Evolutionary conservation across 2,329 filamentous ascomycete genomes (phyloP).

Genomic region (Hymenoscyphus infarciens): DNA sequence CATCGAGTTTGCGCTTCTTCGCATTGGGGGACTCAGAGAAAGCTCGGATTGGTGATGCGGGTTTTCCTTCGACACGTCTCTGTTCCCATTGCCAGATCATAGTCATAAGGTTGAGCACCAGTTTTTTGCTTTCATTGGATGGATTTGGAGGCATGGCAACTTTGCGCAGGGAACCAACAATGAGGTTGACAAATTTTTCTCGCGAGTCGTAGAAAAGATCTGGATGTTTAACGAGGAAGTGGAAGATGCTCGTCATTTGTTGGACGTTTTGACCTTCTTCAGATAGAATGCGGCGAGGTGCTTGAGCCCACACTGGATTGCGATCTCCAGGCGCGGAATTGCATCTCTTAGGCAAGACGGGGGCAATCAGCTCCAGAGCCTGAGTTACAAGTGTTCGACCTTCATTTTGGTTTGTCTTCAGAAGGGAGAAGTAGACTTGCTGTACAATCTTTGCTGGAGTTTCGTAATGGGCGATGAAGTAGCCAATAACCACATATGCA

Average conservation of each 20-base stretch:
- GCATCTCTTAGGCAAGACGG: slow-evolving; percentile 83
- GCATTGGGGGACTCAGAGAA: slow-evolving; percentile 67
- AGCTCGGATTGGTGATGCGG: slow-evolving; percentile 39
- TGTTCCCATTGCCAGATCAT: slow-evolving; percentile 93
- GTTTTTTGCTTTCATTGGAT: slow-evolving; percentile 86
- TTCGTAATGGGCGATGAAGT: slow-evolving; percentile 96
- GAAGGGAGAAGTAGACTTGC: slow-evolving; percentile 87
- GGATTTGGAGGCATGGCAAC: slow-evolving; percentile 79
- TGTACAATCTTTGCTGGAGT: slow-evolving; percentile 94
- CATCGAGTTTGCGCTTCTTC: slow-evolving; percentile 73
- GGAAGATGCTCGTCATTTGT: slow-evolving; percentile 95
- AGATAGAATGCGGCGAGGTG: slow-evolving; percentile 83
- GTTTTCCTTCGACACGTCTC: slow-evolving; percentile 64
- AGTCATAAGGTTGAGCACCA: slow-evolving; percentile 86
- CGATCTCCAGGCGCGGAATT: slow-evolving; percentile 63
- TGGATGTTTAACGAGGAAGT: slow-evolving; percentile 89
- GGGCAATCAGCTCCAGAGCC: slow-evolving; percentile 90
- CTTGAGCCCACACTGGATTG: slow-evolving; percentile 82
- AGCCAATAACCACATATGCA: slow-evolving; percentile 93
- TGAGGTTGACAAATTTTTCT: slow-evolving; percentile 84
- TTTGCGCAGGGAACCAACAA: slow-evolving; percentile 85
- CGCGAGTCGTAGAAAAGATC: slow-evolving; percentile 92
- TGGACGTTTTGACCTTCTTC: slow-evolving; percentile 95
- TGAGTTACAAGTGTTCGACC: slow-evolving; percentile 89
- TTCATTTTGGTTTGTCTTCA: slow-evolving; percentile 93